Percentiles rank a stretch among this genome's conserved stretches.
These are phyloP conservation scores for Mikania micrantha DNA, from an alignment of 129 eudicot species.

Conservation along the genomic window DNA sequence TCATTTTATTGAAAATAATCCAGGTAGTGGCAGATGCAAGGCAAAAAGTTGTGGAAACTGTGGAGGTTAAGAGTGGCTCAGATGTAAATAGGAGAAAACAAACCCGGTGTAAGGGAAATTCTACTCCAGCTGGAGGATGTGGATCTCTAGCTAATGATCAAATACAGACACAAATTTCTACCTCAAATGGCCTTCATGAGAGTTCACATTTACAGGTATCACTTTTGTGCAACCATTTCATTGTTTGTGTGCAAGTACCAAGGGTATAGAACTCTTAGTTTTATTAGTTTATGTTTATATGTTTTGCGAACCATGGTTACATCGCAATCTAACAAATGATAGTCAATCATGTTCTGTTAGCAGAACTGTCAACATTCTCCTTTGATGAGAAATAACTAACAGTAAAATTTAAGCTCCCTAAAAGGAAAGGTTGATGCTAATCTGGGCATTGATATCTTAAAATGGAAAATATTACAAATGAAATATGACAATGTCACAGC, in stretches of 20 bases:
- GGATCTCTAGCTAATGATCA: slow-evolving; percentile 61
- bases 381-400: neutral
- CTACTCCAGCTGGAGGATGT: slow-evolving; percentile 70
- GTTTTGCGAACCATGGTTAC: neutral
- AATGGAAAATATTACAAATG: neutral
- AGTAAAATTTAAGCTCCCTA: neutral
- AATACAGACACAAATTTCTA: slow-evolving; percentile 37
- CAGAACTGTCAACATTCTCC: neutral
- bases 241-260: neutral
- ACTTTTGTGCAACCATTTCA: neutral
- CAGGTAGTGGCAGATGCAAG: slow-evolving; percentile 49
- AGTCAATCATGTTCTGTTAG: neutral
- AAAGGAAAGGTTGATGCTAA: neutral
- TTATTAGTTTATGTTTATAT: neutral
- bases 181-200: slow-evolving; percentile 67
- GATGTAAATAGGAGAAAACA: slow-evolving; percentile 69
- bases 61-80: slow-evolving; percentile 41
- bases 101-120: slow-evolving; percentile 64
- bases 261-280: neutral
- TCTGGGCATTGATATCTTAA: too few relatives aligned
- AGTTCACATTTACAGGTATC: slow-evolving; percentile 56
- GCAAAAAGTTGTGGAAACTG: slow-evolving; percentile 41
- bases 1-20: slow-evolving; percentile 17
- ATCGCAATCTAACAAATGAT: neutral
- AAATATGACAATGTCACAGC: neutral